Base-by-base conservation (phyloP, 2,329 filamentous ascomycete genomes). In the Colletotrichum limetticola region DNA sequence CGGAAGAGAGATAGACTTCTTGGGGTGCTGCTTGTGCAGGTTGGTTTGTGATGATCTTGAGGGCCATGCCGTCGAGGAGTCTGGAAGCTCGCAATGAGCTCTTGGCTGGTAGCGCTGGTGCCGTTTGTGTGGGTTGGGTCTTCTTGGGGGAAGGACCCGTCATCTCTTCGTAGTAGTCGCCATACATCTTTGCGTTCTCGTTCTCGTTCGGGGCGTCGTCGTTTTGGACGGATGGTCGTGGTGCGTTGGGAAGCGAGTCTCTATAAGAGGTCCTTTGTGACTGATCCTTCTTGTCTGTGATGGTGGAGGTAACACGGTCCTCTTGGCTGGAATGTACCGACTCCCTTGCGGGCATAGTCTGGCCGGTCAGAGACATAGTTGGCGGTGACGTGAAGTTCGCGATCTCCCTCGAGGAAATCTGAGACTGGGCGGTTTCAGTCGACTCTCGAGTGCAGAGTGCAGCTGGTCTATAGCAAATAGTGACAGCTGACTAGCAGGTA, bases 1-100 rank as follows among this genome's bases (percentile, higher is more conserved):
- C 91, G 0, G 90, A 91, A 2, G 90, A 92, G 30, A 92, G 86
- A 79, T 92, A 92, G 71, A 89, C 78, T 69, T 91, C 88, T 78
- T 91, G 90, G 6, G 89, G 88, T 2, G 85, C 83, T 26, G 84
- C 82, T 59, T 85, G 82, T 16, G 82, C 77, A 49, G 71, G 77
- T 74, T 80, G 78, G 75, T 69, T 66, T 66, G 70, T 68, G 28
- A 68, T 55, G 35, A 84, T 76, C 76, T 82, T 83, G 9, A 86
- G 77, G 57, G 77, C 77, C 59, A 78, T 75, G 61, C 71, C 67
- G 74, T 84, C 82, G 55, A 87, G 81, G 16, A 87, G 80, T 66
- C 84, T 83, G 9, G 88, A 89, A 24, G 82, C 80, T 76, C 88
- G 82, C 26, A 87, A 83, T 11, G 85, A 80, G 77, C 87, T 89